Percentiles rank a stretch among this genome's conserved stretches.
Evolutionary conservation across 306 rosid genomes (phyloP).

Genomic region (Prunus kanzakura): DNA sequence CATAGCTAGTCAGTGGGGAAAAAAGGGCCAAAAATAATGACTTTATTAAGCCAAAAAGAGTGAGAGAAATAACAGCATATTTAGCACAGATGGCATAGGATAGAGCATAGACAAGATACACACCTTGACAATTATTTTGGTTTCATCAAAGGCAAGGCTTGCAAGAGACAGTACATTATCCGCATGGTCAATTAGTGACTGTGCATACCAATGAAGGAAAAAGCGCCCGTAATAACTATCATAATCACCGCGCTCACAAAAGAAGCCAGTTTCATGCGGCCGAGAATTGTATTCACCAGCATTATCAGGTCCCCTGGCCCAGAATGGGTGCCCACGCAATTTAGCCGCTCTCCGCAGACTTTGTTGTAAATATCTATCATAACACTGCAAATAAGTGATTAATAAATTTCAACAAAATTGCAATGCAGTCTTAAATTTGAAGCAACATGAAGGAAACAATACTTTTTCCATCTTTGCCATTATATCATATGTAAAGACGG

Average conservation of each 20-base stretch:
- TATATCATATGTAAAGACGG: neutral
- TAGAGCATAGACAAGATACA: slow-evolving; percentile 17
- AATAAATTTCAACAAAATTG: neutral
- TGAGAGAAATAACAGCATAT: slow-evolving; percentile 7
- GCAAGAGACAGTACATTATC: slow-evolving; percentile 96
- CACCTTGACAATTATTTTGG: slow-evolving; percentile 80
- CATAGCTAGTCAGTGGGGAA: neutral
- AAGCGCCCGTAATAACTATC: slow-evolving; percentile 96
- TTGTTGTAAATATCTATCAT: slow-evolving; percentile 82
- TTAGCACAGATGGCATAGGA: neutral
- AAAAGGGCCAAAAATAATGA: neutral
- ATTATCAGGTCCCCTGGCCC: slow-evolving; percentile 98
- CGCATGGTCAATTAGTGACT: slow-evolving; percentile 72
- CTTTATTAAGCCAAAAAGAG: slow-evolving; percentile 9
- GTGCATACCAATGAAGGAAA: slow-evolving; percentile 96
- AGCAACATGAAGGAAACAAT: neutral
- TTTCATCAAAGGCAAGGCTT: slow-evolving; percentile 89
- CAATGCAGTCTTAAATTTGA: neutral
- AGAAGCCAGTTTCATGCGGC: slow-evolving; percentile 95
- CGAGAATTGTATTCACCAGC: slow-evolving; percentile 86
- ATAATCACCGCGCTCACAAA: slow-evolving; percentile 95
- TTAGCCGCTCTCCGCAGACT: slow-evolving; percentile 83
- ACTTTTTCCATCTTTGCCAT: neutral
- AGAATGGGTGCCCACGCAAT: slow-evolving; percentile 83
- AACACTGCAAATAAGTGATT: slow-evolving; percentile 58